These are phyloP conservation scores for Diplosphaera chodatii DNA, from an alignment of 139 green algal species.

Conservation along the genomic window DNA sequence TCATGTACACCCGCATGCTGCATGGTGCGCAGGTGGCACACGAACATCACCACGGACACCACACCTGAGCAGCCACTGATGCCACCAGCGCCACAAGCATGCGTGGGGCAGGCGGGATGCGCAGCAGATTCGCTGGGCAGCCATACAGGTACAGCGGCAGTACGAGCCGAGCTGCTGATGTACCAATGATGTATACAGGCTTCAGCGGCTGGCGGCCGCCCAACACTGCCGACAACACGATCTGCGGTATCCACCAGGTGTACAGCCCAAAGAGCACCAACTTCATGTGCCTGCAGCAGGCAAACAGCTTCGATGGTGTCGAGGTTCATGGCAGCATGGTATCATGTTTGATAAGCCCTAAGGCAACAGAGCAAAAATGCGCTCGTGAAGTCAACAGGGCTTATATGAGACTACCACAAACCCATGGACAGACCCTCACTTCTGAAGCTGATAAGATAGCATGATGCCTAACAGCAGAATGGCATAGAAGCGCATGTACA, in stretches of 20 bases:
- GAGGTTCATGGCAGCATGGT: no score
- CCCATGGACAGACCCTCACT: slow-evolving; percentile 1
- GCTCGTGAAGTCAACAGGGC: no score
- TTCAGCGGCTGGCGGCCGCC: slow-evolving; percentile 61
- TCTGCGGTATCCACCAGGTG: slow-evolving; percentile 84
- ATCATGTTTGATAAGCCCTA: no score
- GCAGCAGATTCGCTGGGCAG: slow-evolving; percentile 62
- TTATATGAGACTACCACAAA: no score
- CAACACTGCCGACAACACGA: slow-evolving; percentile 50
- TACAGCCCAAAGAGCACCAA: slow-evolving; percentile 46
- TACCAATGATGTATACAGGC: slow-evolving; percentile 75
- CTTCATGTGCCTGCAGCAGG: slow-evolving; percentile 25
- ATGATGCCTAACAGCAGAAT: slow-evolving; percentile 53
- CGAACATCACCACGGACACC: no score
- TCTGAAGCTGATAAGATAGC: slow-evolving; percentile 43
- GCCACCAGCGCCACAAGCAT: slow-evolving; percentile 38
- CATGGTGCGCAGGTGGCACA: no score
- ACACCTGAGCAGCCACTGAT: slow-evolving; percentile 41
- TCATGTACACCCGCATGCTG: no score
- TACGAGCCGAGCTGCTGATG: slow-evolving; percentile 34
- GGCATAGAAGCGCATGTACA: slow-evolving; percentile 84
- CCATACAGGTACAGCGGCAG: slow-evolving; percentile 72
- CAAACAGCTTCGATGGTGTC: no score
- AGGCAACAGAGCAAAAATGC: no score
- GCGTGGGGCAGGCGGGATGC: slow-evolving; percentile 10